Evolutionary conservation across 2,329 filamentous ascomycete genomes (phyloP), one percentile per base, ranked within the genome.

Genomic region (Spiromastix sp.): DNA sequence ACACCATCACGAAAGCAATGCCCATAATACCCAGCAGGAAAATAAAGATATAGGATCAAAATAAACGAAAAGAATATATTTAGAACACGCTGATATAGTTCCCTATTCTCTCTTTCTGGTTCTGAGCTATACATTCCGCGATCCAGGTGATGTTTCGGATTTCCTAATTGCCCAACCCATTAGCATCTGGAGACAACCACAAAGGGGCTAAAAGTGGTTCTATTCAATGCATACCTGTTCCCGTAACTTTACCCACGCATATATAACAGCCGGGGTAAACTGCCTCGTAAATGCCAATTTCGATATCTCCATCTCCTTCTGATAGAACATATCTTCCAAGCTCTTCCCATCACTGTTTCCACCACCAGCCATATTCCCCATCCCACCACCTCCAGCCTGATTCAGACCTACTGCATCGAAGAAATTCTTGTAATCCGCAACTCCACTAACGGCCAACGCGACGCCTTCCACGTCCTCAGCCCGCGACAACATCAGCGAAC

Each of bases 131-230:
- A 67, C 91, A 98, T 64, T 98, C 91, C 15, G 91, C 82, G 61
- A 98, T 98, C 91, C 91, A 98, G 34, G 91, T 96, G 55, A 98
- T 94, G 64, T 98, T 98, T 47, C 91, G 83, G 52, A 96, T 95
- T 81, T 98, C 91, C 87, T 96, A 43, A 5, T 13, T n/a, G n/a
- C n/a, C n/a, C n/a, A n/a, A n/a, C n/a, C n/a, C n/a, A n/a, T 64
- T 43, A 61, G 52, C 32, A 36, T n/a, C n/a, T n/a, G n/a, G n/a
- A n/a, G n/a, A n/a, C n/a, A n/a, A n/a, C n/a, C n/a, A n/a, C n/a
- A n/a, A n/a, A n/a, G n/a, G n/a, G n/a, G n/a, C n/a, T n/a, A n/a
- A n/a, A n/a, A n/a, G n/a, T n/a, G n/a, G n/a, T n/a, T n/a, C n/a
- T n/a, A n/a, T n/a, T n/a, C n/a, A 25, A 17, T 24, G 58, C 79